Evolutionary conservation across 768 basidiomycete genomes (phyloP), one percentile per base, ranked within the genome.

Genomic region (Mycena maculata): DNA sequence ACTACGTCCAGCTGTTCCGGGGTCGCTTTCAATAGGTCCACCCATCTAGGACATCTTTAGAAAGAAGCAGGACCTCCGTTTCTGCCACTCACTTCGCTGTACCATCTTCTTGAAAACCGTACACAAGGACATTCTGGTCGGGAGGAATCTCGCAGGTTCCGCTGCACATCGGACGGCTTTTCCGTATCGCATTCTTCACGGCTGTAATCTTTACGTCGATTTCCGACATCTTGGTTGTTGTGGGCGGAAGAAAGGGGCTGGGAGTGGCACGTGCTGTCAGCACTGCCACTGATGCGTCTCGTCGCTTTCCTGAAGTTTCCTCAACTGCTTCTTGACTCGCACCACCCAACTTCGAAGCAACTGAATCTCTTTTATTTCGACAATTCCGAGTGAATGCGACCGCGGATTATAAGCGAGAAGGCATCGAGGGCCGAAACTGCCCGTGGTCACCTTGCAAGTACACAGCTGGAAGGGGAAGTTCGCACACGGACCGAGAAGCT

Each of bases 1-100:
- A 81, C 75, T 1, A 44, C 7, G n/a, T 73, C 67, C 50, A 80
- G 62, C 31, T 67, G 25, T 28, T 63, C 64, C 7, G 50, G 8
- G 0, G 39, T 47, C 5, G 69, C 49, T 25, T 39, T 68, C 7
- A 30, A 15, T 3, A 71, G 30, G 18, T 71, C 62, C 3, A 68
- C 25, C 45, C 47, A 63, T 36, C 69, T 70, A 16, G 18, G 8
- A 50, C 4, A 36, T 52, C 7, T 54, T 11, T 23, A 12, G 22
- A 36, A 1, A 36, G 23, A n/a, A n/a, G n/a, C n/a, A n/a, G n/a
- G n/a, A n/a, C n/a, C n/a, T n/a, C n/a, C n/a, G n/a, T n/a, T n/a
- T n/a, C n/a, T n/a, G 44, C 23, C 15, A 30, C 62, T 28, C 36
- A 63, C 62, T 25, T 42, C 33, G 62, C 62, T 16, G 22, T 63